phyloP scores from a whole-genome alignment of 2,329 filamentous ascomycete species.

The Anthostomella pinea region DNA sequence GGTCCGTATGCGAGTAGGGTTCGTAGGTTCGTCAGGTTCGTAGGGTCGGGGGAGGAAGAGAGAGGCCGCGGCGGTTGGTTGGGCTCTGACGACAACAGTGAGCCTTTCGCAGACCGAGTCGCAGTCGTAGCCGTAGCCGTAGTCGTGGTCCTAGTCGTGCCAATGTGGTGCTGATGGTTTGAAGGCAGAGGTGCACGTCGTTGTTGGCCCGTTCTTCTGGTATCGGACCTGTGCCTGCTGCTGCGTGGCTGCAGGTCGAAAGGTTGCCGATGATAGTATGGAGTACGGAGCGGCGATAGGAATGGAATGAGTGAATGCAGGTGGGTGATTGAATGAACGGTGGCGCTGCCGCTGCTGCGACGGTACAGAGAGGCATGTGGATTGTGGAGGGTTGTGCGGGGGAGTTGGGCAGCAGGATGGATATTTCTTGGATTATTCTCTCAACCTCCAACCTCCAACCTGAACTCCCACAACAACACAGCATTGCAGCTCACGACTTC shows the following conservation, averaged over 20 bases:
- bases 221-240: not conserved
- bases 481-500: no score
- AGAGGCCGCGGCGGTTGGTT: no score
- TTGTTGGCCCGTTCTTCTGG: not conserved
- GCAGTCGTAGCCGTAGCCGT: not conserved
- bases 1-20: constrained; percentile 10
- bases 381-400: no score
- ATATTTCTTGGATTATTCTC: no score
- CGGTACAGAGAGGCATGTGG: no score
- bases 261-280: not conserved
- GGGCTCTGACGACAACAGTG: constrained; percentile 15
- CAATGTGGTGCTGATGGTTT: no score
- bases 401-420: no score
- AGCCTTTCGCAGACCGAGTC: not conserved
- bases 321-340: no score
- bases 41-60: constrained; percentile 5
- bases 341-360: not conserved
- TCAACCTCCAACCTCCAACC: no score
- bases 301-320: not conserved
- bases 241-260: constrained; percentile 1
- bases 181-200: not conserved
- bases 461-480: no score
- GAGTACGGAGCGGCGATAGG: not conserved
- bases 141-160: no score
- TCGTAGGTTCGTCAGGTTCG: constrained; percentile 9